Conservation (phyloP, 2,329 filamentous ascomycete genomes). For the Canariomyces notabilis region DNA sequence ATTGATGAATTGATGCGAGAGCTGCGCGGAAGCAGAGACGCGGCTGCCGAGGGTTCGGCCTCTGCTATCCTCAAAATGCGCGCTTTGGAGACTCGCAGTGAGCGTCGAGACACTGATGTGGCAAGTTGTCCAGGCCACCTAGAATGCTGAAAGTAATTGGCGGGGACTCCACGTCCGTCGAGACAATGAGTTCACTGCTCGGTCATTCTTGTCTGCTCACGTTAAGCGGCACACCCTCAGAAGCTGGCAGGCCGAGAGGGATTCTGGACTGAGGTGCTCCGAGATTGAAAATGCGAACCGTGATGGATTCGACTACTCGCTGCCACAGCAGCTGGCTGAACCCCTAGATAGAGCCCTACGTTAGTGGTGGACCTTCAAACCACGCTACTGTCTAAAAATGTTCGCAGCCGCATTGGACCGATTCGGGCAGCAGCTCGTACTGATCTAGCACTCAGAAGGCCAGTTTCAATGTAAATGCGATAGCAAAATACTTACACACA, state of each 20-base stretch:
- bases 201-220: conserved; percentile 14
- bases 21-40: neutral
- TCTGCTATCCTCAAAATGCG: neutral
- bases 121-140: conserved; percentile 5
- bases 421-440: too few species aligned
- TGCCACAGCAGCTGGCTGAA: too few species aligned
- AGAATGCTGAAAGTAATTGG: conserved; percentile 13
- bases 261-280: neutral
- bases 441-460: too few species aligned
- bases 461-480: too few species aligned
- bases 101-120: too few species aligned
- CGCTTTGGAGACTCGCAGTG: too few species aligned
- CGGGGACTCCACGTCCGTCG: conserved; percentile 10
- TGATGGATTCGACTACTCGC: too few species aligned
- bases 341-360: too few species aligned
- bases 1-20: neutral
- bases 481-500: neutral
- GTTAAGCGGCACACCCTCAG: too few species aligned
- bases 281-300: conserved; percentile 6
- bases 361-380: too few species aligned
- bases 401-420: neutral
- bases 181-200: conserved; percentile 10
- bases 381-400: conserved; percentile 6
- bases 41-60: neutral
- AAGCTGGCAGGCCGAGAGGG: too few species aligned